These are phyloP conservation scores for Lunularia cruciata DNA, from an alignment of 225 moss, liverwort and hornwort genomes.

Conservation along the genomic window DNA sequence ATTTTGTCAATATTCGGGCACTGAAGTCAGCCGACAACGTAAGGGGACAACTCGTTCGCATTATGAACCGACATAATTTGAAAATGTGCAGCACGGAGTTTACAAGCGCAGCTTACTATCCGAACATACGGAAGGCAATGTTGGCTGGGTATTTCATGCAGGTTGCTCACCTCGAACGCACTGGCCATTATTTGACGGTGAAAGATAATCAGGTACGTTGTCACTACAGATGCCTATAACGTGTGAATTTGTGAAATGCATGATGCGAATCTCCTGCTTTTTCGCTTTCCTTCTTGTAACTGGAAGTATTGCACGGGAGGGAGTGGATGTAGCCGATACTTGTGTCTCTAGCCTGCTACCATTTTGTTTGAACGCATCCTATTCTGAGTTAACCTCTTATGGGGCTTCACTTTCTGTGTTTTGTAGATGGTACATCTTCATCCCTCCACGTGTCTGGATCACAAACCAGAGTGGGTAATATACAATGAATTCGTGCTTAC, in stretches of 20 bases:
- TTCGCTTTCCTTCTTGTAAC: neutral
- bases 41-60: conserved; percentile 89
- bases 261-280: neutral
- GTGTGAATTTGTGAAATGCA: neutral
- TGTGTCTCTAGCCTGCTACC: too few species aligned
- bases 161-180: conserved; percentile 97
- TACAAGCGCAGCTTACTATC: conserved; percentile 80
- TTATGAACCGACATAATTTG: conserved; percentile 98
- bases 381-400: neutral
- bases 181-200: conserved; percentile 94
- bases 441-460: conserved; percentile 98
- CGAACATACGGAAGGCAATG: conserved; percentile 97
- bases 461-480: conserved; percentile 99
- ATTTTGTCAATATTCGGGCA: conserved; percentile 91
- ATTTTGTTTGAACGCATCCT: too few species aligned
- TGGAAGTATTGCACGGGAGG: too few species aligned
- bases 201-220: conserved; percentile 90
- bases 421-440: conserved; percentile 95
- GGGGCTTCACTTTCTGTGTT: neutral
- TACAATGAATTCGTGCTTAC: conserved; percentile 98
- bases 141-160: conserved; percentile 99
- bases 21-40: conserved; percentile 97
- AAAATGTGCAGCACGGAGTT: conserved; percentile 99
- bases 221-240: neutral
- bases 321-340: too few species aligned